Base-by-base conservation (phyloP, 768 basidiomycete genomes). In the Mycena floridula region DNA sequence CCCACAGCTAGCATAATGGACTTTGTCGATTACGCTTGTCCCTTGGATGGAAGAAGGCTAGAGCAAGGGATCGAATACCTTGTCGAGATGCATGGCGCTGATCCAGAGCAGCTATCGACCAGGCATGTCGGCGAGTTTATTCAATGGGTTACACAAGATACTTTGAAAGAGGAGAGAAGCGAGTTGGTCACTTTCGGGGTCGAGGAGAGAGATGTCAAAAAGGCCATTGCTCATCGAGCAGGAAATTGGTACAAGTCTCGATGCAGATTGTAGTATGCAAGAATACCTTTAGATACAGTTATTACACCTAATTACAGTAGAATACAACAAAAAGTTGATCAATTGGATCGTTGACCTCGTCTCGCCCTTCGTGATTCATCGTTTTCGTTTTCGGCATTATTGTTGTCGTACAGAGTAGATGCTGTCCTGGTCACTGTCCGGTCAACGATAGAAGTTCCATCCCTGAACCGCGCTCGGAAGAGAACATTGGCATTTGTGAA, bases 401-500 rank as follows among this genome's bases (percentile, higher is more conserved):
- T 59, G 25, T 60, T 59, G n/a, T 59, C 50, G 50, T 76, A 76
- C 55, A 76, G 50, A 12, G 66, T 48, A 15, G 81, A 82, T 21
- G 62, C 64, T n/a, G 80, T 79, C 50, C 85, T 65, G 52, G 84
- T 77, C 7, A 71, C 81, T 0, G 86, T 89, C 42, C 87, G 72
- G 59, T 95, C 89, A 21, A 95, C 91, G 42, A 95, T 73, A 20
- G 84, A 89, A 4, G 93, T 98, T 3, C 94, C 95, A 56, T 99
- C 93, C 24, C 90, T 74, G 72, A 98, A 97, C 43, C 88, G 78
- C 12, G 94, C 87, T 25, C 84, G 77, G 74, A 98, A 99, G 25
- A 97, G 69, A 11, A 93, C 94, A 56, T 99, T 98, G 28, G 95
- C 96, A 54, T 98, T 97, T 7, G 91, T 92, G 68, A 98, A 98